Percentiles rank a stretch among this genome's conserved stretches.
Evolutionary conservation across 805 yeast species (phyloP).

Genomic region (Wickerhamiella qilinensis): DNA sequence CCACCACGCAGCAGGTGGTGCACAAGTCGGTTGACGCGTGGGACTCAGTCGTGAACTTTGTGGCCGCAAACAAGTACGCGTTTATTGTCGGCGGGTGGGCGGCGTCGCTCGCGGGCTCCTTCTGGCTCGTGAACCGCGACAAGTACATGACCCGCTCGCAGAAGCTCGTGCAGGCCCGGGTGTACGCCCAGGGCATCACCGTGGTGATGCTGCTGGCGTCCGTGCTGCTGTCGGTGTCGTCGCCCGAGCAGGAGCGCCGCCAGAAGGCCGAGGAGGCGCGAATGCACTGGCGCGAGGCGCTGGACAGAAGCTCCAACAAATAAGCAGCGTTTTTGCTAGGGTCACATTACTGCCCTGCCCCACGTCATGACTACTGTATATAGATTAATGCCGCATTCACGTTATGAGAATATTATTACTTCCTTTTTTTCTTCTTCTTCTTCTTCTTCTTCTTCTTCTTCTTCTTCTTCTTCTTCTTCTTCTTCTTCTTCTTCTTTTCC

Average conservation of each 20-base stretch:
- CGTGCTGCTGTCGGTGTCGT: constrained; percentile 13
- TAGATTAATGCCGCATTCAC: background rate
- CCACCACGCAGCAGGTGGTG: constrained; percentile 31
- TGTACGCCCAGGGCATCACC: constrained; percentile 78
- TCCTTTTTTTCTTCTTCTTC: no score
- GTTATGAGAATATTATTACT: background rate
- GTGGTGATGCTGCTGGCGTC: constrained; percentile 48
- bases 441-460: no score
- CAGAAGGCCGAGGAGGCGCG: constrained; percentile 3
- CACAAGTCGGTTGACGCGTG: constrained; percentile 1
- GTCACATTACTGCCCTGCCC: no score
- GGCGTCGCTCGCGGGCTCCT: constrained; percentile 63
- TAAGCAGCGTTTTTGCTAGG: no score
- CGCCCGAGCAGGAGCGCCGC: constrained; percentile 3
- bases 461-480: no score
- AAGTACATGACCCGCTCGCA: constrained; percentile 59
- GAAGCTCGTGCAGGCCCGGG: constrained; percentile 78
- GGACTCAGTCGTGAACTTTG: background rate
- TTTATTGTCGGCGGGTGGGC: constrained; percentile 68
- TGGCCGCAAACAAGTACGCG: constrained; percentile 15
- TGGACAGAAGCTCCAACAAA: no score
- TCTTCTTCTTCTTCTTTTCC: no score
- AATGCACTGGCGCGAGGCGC: no score
- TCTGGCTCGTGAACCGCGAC: constrained; percentile 60
- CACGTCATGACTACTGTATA: background rate